Evolutionary conservation across 371 early-diverging fungal genomes (phyloP), one percentile per base, ranked within the genome.

Genomic region (Mucor racemosus): DNA sequence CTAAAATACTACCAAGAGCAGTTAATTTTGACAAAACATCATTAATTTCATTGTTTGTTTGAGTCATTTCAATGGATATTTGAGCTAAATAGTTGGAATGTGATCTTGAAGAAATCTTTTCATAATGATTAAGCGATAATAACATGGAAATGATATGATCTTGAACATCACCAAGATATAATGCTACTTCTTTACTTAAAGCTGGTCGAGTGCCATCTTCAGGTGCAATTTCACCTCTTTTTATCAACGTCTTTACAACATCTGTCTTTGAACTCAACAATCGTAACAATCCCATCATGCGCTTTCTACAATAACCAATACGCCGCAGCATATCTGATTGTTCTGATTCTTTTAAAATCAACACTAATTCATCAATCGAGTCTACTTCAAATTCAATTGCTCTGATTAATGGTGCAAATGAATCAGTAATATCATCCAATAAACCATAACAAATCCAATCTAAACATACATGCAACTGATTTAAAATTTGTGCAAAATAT

Each of bases 81-180:
- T 97, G 96, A 1, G 98, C 99, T 62, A 99, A 80, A 67, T 99
- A 98, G 68, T 97, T 98, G 13, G 93, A 89, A 74, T 99, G 98
- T 0, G 96, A 89, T 21, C 98, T 82, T 2, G 92, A 91, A 5
- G 98, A 85, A 31, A 97, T 93, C 66, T 91, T 93, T 75, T 98
- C 97, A 67, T 93, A 95, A 63, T 97, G 97, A 39, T 85, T 81
- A 7, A 97, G 80, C 33, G 92, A 95, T 71, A 95, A 93, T 3
- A 92, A 74, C 94, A 97, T 96, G 10, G 97, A 95, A 60, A 97
- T 80, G 8, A 97, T 90, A 72, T 99, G 98, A 75, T 97, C 97
- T 78, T 94, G 92, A 58, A 98, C 95, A 79, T 98, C 99, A 9
- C 95, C 94, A 17, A 97, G 78, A 75, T 97, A 97, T 10, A 95